Evolutionary conservation across 179 eudicot genomes (phyloP).

Genomic region (Nepenthes alata): DNA sequence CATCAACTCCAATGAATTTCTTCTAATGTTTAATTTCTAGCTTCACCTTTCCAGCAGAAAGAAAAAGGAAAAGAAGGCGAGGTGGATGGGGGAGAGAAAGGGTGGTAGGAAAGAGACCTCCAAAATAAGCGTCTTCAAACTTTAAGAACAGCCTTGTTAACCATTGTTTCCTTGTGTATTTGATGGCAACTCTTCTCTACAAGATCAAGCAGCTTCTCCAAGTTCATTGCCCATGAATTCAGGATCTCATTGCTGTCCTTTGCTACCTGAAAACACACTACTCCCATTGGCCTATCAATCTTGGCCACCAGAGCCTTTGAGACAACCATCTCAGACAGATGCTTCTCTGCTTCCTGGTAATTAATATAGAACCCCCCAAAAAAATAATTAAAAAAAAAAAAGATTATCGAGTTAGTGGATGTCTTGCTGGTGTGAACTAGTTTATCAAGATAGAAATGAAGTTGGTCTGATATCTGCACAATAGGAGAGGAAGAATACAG

Average conservation of each 20-base stretch:
- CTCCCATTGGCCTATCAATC: conserved; percentile 70
- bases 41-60: not conserved
- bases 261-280: conserved; percentile 58
- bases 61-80: not conserved
- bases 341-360: conserved; percentile 83
- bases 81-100: not conserved
- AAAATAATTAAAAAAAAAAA: too few relatives aligned
- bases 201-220: conserved; percentile 91
- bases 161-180: conserved; percentile 96
- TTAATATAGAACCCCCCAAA: too few relatives aligned
- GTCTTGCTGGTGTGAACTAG: too few relatives aligned
- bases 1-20: too few relatives aligned
- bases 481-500: too few relatives aligned
- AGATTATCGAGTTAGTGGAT: too few relatives aligned
- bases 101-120: too few relatives aligned
- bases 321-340: conserved; percentile 93
- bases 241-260: conserved; percentile 79
- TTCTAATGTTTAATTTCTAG: too few relatives aligned
- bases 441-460: too few relatives aligned
- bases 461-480: too few relatives aligned
- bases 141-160: conserved; percentile 71
- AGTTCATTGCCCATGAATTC: conserved; percentile 79
- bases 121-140: conserved; percentile 19
- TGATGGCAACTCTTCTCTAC: conserved; percentile 99
- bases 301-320: conserved; percentile 82